Evolutionary conservation across 1,284 basidiomycete genomes (phyloP), one percentile per base, ranked within the genome.

Genomic region (Sporisorium exsertum): DNA sequence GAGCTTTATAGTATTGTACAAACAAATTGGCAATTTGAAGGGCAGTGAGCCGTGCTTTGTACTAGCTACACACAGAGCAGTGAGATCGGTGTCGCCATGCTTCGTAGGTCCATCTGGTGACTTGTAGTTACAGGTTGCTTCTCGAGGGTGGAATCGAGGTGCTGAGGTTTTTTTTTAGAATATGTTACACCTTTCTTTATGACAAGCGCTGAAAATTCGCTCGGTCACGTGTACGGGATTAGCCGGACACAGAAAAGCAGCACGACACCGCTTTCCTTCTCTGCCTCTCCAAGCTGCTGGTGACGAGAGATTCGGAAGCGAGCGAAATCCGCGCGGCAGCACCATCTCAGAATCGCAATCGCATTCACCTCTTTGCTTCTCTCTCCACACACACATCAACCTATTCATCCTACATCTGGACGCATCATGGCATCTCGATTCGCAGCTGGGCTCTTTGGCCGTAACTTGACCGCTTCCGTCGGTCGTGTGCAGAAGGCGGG

Each of bases 371-470:
- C 35, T 37, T 15, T 18, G 18, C 20, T 3, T 29, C 26, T 18
- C 12, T 32, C 29, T 20, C 24, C 26, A 52, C 33, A 26, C 51
- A 40, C 40, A 42, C 10, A 7, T n/a, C 9, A 12, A 33, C 46
- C 20, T 43, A n/a, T n/a, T n/a, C n/a, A n/a, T 33, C 49, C 42
- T 3, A 43, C 45, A 49, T 27, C 43, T 51, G 12, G 15, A 16
- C n/a, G 2, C 33, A 67, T 29, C 24, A 76, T 72, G 73, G 68
- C 68, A 46, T 76, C 73, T 33, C 68, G 73, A 68, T 68, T 76
- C 37, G 64, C 61, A 54, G 62, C 62, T 27, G 68, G 68, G 50
- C 61, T 76, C 8, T 71, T 71, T 16, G 68, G 64, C 50, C 68
- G 72, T 35, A 55, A 35, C 43, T n/a, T 65, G 22, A 58, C 64